phyloP scores from a whole-genome alignment of 805 yeast species.

The Cyberlindnera bimundalis region DNA sequence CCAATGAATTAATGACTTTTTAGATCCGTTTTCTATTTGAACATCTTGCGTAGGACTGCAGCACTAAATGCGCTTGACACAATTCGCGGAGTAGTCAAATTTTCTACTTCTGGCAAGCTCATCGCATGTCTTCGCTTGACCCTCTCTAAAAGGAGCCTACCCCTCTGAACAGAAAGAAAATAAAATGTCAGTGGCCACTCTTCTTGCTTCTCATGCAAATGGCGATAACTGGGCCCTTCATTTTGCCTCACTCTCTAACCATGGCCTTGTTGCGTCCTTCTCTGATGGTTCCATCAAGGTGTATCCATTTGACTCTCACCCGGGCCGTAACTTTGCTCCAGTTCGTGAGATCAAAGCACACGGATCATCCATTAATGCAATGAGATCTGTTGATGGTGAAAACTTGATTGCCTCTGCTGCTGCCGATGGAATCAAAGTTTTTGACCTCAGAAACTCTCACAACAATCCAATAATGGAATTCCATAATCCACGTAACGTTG shows the following conservation, averaged over 20 bases:
- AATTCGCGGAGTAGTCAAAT: slow-evolving; percentile 3
- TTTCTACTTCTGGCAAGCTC: background rate
- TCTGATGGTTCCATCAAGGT: slow-evolving; percentile 46
- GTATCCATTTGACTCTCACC: slow-evolving; percentile 31
- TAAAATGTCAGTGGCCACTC: slow-evolving; percentile 24
- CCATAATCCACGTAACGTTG: slow-evolving; percentile 33
- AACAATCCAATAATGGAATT: slow-evolving; percentile 33
- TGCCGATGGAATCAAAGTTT: slow-evolving; percentile 46
- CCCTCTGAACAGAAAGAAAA: background rate
- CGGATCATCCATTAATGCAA: slow-evolving; percentile 30
- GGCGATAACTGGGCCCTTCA: slow-evolving; percentile 52
- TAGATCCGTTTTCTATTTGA: background rate
- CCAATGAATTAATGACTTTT: background rate
- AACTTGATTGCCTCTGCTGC: slow-evolving; percentile 38
- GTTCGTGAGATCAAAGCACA: slow-evolving; percentile 35
- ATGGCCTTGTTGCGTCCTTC: slow-evolving; percentile 43
- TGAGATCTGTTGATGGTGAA: slow-evolving; percentile 24
- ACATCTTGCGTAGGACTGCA: too few species aligned
- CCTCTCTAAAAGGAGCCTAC: background rate
- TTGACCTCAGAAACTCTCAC: slow-evolving; percentile 43
- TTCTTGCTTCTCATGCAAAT: slow-evolving; percentile 26
- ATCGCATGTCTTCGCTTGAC: background rate
- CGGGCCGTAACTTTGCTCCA: slow-evolving; percentile 25
- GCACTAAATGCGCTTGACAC: background rate
- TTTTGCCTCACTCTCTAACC: slow-evolving; percentile 30